Evolutionary conservation across 2,329 filamentous ascomycete genomes (phyloP), one percentile per base, ranked within the genome.

Genomic region (Talaromyces sp.): DNA sequence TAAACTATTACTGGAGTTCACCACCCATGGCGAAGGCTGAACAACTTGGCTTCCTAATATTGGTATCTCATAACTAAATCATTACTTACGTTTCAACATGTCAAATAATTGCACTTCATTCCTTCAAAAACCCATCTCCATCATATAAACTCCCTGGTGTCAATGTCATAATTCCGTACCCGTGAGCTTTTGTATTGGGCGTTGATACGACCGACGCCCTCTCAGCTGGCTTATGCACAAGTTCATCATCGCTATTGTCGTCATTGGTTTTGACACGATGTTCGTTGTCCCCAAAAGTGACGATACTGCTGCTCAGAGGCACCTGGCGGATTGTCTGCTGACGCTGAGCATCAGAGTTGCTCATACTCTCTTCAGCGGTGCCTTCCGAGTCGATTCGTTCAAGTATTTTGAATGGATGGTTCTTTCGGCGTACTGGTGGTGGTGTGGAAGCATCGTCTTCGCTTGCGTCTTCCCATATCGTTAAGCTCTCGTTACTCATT

Each of bases 61-160:
- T 61, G 59, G 59, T 61, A 61, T 61, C 59, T 55, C 32, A 52
- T 50, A 46, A 38, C 9, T 13, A 24, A 46, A 52, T 55, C 54
- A 43, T 61, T 55, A 38, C 51, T 60, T 51, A 58, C 62, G 43
- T 61, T 41, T 58, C 51, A 35, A 38, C 32, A 56, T 50, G 55
- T 58, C 29, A 58, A 60, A 41, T 7, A 49, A 24, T 38, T 53
- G 52, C 24, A n/a, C 50, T 52, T 62, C 66, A 74, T 64, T 75
- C 73, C 58, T 73, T 73, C 60, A 75, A 59, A 63, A 76, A 73
- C 7, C 74, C 68, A 56, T 75, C 67, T 19, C 73, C 63, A 63
- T 81, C 79, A 66, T 81, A 82, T 64, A 81, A 65, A 68, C 79
- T 81, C 57, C 68, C 75, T 38, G 77, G 78, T 54, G 77, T 80